Evolutionary conservation across 2,329 filamentous ascomycete genomes (phyloP).

Genomic region (Ceratocystis colombiana): DNA sequence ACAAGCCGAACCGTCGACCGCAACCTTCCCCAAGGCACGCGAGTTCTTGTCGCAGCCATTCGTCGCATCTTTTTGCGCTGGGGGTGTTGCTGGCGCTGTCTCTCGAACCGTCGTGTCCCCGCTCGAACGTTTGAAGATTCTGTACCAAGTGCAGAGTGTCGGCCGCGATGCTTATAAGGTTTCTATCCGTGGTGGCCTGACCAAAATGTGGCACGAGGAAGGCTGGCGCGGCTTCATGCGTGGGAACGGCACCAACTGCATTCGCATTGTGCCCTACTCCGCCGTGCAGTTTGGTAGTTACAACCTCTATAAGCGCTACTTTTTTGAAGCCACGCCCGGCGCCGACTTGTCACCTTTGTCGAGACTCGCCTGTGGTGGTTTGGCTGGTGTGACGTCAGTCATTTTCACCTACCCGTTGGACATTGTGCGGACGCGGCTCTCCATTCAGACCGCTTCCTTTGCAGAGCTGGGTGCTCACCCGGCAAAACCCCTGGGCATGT

Average conservation of each 20-base stretch:
- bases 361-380: constrained; percentile 78
- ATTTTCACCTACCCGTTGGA: constrained; percentile 92
- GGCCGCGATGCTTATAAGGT: constrained; percentile 89
- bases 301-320: constrained; percentile 85
- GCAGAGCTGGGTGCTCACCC: constrained; percentile 56
- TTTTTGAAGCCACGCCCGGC: constrained; percentile 68
- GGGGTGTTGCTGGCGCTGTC: constrained; percentile 90
- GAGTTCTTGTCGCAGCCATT: constrained; percentile 66
- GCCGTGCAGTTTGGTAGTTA: constrained; percentile 98
- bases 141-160: constrained; percentile 91
- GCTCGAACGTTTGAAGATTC: constrained; percentile 88
- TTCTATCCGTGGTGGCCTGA: constrained; percentile 76
- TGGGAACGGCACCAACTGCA: constrained; percentile 95
- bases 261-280: constrained; percentile 95
- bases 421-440: constrained; percentile 89
- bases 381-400: constrained; percentile 91
- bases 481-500: constrained; percentile 80
- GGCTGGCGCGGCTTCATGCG: constrained; percentile 97
- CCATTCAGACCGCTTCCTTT: constrained; percentile 97
- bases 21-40: constrained; percentile 1
- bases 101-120: constrained; percentile 95
- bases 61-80: constrained; percentile 83
- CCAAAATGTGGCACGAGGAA: constrained; percentile 95
- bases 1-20: constrained; percentile 13
- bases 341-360: constrained; percentile 62